Evolutionary conservation across 306 rosid genomes (phyloP).

Genomic region (Rosa lucieae): DNA sequence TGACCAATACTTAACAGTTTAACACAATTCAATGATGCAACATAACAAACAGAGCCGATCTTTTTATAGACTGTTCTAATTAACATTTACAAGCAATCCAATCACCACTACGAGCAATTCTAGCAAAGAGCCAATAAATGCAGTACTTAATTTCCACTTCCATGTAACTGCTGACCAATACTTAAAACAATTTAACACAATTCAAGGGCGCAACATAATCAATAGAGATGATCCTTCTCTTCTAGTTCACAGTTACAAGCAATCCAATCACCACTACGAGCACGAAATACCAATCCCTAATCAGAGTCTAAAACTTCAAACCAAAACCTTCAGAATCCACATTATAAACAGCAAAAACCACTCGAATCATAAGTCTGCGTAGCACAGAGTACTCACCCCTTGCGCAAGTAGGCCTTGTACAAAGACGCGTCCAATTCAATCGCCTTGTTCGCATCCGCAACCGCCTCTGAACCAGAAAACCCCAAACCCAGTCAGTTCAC

Average conservation of each 20-base stretch:
- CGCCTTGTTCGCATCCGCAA: conserved; percentile 82
- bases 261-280: neutral
- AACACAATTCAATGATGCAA: neutral
- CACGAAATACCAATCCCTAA: neutral
- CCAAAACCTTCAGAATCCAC: neutral
- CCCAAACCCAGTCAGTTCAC: neutral
- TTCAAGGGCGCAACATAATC: too few relatives aligned
- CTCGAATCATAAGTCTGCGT: neutral
- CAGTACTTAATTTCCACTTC: neutral
- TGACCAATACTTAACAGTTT: neutral
- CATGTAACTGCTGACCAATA: neutral
- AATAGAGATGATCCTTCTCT: too few relatives aligned
- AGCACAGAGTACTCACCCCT: conserved; percentile 54
- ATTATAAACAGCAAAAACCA: conserved; percentile 2
- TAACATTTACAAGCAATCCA: neutral
- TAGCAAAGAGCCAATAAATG: neutral
- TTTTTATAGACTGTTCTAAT: neutral
- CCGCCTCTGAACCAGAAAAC: conserved; percentile 54
- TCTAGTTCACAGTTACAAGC: neutral
- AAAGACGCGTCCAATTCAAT: conserved; percentile 63
- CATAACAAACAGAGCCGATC: neutral
- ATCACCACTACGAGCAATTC: neutral
- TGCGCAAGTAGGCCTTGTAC: conserved; percentile 72
- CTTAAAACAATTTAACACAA: neutral
- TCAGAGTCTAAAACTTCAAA: neutral